A percentile compares a stretch with the other conserved stretches of the same genome.
These are phyloP conservation scores for Lanmaoa pseudosensibilis DNA, from an alignment of 768 basidiomycete species.

Conservation along the genomic window DNA sequence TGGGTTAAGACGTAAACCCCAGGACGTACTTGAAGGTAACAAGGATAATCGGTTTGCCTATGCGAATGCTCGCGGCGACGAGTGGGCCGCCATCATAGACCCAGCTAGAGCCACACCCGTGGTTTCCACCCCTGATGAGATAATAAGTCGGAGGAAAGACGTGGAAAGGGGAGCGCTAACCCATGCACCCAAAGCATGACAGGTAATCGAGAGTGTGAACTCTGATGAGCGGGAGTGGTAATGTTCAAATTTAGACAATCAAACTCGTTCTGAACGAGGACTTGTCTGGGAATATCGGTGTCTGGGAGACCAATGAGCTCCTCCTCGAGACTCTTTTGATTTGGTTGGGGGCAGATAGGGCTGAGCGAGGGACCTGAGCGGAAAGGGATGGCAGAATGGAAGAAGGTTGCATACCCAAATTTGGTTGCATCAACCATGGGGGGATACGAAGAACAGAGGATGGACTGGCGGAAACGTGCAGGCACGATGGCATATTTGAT, in stretches of 20 bases:
- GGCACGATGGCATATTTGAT: constrained; percentile 77
- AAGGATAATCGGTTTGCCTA: constrained; percentile 65
- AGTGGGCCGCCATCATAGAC: constrained; percentile 72
- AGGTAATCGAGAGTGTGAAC: constrained; percentile 54
- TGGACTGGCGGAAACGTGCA: constrained; percentile 74
- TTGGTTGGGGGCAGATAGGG: constrained; percentile 73
- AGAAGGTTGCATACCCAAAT: constrained; percentile 54
- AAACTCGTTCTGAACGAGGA: constrained; percentile 67
- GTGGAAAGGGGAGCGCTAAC: constrained; percentile 40
- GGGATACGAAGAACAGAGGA: constrained; percentile 57
- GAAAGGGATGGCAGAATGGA: neutral
- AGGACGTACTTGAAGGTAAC: constrained; percentile 72
- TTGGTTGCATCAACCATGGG: constrained; percentile 59
- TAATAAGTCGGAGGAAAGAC: constrained; percentile 25
- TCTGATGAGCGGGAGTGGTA: constrained; percentile 64
- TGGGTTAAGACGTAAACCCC: constrained; percentile 19
- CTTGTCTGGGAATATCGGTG: constrained; percentile 52
- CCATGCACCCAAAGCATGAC: constrained; percentile 90
- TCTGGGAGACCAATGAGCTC: constrained; percentile 58
- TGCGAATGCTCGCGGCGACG: constrained; percentile 63
- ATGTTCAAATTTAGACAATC: constrained; percentile 81
- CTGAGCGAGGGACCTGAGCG: constrained; percentile 36
- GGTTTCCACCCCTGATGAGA: constrained; percentile 59
- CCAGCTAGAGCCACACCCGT: constrained; percentile 76
- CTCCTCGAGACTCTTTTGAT: constrained; percentile 52